Percentiles rank a stretch among this genome's conserved stretches.
Evolutionary conservation across 1,284 basidiomycete species (phyloP).

Genomic region (Cutaneotrichosporon sp.): DNA sequence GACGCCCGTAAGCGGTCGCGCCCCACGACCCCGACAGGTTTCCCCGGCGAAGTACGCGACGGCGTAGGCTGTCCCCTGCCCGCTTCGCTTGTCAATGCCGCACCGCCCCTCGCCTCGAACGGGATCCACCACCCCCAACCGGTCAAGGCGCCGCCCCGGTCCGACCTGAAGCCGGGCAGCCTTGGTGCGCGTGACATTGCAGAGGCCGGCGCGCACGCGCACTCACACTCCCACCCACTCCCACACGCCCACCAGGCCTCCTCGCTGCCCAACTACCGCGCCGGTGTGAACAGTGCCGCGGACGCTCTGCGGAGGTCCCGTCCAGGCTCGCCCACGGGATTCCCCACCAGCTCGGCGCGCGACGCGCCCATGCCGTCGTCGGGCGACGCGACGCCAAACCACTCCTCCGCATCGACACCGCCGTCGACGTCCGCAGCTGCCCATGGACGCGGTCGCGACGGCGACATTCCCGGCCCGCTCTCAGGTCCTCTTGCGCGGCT

Average conservation of each 20-base stretch:
- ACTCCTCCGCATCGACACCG: neutral
- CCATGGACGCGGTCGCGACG: neutral
- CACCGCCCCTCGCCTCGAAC: neutral
- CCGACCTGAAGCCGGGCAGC: too few relatives aligned
- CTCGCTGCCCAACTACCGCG: too few relatives aligned
- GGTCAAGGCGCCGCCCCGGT: neutral
- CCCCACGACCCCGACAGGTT: conserved; percentile 14
- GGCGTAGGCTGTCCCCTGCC: conserved; percentile 8
- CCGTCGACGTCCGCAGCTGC: neutral
- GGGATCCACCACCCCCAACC: neutral
- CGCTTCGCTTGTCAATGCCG: conserved; percentile 1
- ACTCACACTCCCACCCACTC: too few relatives aligned
- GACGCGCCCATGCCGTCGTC: conserved; percentile 5
- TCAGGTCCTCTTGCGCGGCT: conserved; percentile 1
- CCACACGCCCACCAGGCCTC: too few relatives aligned
- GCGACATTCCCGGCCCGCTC: neutral
- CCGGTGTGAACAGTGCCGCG: too few relatives aligned
- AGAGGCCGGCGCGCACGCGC: too few relatives aligned
- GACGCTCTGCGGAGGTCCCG: neutral
- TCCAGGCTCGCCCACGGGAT: conserved; percentile 7
- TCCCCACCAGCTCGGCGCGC: conserved; percentile 17
- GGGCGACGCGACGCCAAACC: conserved; percentile 1
- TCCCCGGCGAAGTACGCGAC: conserved; percentile 15
- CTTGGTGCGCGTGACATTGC: too few relatives aligned
- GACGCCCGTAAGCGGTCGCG: conserved; percentile 16